Base-by-base conservation (phyloP, 73 alveolate genomes). In the Paramecium biaurelia region DNA sequence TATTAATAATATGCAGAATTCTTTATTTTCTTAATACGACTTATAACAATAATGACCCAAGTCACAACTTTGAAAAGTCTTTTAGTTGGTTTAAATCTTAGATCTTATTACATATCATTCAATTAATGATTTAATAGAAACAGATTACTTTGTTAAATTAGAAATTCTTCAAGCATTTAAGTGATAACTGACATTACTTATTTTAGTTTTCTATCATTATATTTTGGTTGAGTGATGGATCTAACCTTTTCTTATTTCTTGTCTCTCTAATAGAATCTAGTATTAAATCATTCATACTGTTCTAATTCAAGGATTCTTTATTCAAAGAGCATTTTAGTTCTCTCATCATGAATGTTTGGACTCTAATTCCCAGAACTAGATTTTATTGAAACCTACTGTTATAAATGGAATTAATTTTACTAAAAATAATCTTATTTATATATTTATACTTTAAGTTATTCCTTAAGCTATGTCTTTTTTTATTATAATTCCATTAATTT, bases 291-390 rank as follows among this genome's bases (percentile, higher is more conserved):
- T n/a, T 79, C 47, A 47, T 43, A 79, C 74, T 79, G 56, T 35
- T 79, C 90, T 47, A 79, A 79, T 42, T 79, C 90, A 21, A 79
- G 43, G 6, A 79, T 79, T 79, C 90, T 79, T 79, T 79, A 79
- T 79, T 79, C 90, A 45, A 79, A 79, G 24, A 79, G 32, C 45
- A 30, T 30, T 79, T 79, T 79, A 11, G 90, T 30, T 79, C 56
- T 42, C 47, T 43, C 70, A 79, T 79, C 90, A 37, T 24, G 49
- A 4, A 63, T 30, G 28, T 63, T 63, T 14, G 84, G 84, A 63
- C 84, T 63, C 47, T 63, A 63, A 63, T 63, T 63, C 20, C 84
- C 84, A 63, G 84, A 63, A 63, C 84, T 63, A 30, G 84, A 63
- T 26, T 63, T 63, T 2, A 63, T 63, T 34, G 86, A 72, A 28